Evolutionary conservation across 768 basidiomycete genomes (phyloP).

Genomic region (Rhodotorula toruloides): DNA sequence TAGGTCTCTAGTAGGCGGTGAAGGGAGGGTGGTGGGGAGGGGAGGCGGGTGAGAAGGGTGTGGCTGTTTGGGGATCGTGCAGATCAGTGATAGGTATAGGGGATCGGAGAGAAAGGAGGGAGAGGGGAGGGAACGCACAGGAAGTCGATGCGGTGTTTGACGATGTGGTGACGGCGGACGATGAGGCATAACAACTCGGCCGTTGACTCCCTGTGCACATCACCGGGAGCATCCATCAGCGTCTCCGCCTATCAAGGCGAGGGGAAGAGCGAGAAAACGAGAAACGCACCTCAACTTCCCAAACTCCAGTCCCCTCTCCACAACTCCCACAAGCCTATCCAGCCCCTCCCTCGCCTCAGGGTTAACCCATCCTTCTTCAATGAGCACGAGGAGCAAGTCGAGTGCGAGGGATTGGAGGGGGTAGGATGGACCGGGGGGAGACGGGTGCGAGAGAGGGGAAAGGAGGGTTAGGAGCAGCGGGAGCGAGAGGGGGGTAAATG

Average conservation of each 20-base stretch:
- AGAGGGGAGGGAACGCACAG: not conserved
- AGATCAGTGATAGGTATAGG: not conserved
- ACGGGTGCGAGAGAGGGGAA: too few relatives aligned
- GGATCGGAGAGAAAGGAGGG: rapidly evolving
- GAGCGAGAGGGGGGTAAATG: too few relatives aligned
- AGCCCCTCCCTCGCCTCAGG: conserved; percentile 5
- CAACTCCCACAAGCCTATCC: not conserved
- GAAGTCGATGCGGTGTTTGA: not conserved
- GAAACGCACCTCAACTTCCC: conserved; percentile 11
- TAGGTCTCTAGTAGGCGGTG: conserved; percentile 6
- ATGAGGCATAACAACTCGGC: not conserved
- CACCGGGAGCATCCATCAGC: too few relatives aligned
- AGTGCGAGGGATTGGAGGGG: conserved; percentile 9
- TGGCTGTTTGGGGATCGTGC: not conserved
- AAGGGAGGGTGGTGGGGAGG: not conserved
- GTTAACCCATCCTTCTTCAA: not conserved
- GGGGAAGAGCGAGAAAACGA: not conserved
- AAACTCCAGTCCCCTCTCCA: conserved; percentile 13
- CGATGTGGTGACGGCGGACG: not conserved
- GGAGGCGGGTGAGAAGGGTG: not conserved
- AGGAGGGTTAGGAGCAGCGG: too few relatives aligned
- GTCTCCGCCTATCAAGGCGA: too few relatives aligned
- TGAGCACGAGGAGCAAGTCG: not conserved
- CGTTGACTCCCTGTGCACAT: conserved; percentile 7
- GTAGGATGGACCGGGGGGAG: too few relatives aligned